These are phyloP conservation scores for Neolentinus lepideus DNA, from an alignment of 1,284 basidiomycete genomes.

Conservation along the genomic window DNA sequence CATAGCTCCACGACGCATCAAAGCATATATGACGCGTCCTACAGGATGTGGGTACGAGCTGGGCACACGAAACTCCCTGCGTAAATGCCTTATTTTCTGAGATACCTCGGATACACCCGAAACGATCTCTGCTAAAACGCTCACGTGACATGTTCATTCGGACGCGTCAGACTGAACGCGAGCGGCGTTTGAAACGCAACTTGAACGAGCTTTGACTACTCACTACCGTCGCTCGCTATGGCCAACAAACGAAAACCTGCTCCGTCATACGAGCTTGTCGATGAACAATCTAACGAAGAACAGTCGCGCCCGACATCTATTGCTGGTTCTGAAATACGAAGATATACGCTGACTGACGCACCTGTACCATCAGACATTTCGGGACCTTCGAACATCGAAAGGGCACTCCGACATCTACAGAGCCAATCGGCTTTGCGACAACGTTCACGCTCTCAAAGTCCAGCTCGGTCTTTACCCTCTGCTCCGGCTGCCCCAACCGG, in stretches of 20 bases:
- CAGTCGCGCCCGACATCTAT: slow-evolving; percentile 1
- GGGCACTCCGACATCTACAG: slow-evolving; percentile 12
- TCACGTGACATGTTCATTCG: not conserved
- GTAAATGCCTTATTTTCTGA: too few relatives aligned
- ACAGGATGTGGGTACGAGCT: too few relatives aligned
- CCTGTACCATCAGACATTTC: slow-evolving; percentile 8
- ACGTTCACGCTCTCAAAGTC: not conserved
- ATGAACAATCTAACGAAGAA: slow-evolving; percentile 12
- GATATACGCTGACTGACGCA: slow-evolving; percentile 15
- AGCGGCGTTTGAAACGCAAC: not conserved
- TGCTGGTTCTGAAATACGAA: slow-evolving; percentile 6
- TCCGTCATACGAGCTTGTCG: slow-evolving; percentile 11
- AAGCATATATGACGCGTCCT: too few relatives aligned
- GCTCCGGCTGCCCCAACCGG: not conserved
- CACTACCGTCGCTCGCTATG: not conserved
- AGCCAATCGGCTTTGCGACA: not conserved
- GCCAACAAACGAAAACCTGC: slow-evolving; percentile 6
- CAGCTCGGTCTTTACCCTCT: not conserved
- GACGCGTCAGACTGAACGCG: not conserved
- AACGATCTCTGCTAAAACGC: too few relatives aligned
- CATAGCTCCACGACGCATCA: too few relatives aligned
- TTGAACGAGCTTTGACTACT: slow-evolving; percentile 1
- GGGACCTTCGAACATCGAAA: slow-evolving; percentile 10
- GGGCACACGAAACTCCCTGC: too few relatives aligned
- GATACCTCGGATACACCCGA: too few relatives aligned